Evolutionary conservation across 2,329 filamentous ascomycete species (phyloP).

Genomic region (Didymella pomorum): DNA sequence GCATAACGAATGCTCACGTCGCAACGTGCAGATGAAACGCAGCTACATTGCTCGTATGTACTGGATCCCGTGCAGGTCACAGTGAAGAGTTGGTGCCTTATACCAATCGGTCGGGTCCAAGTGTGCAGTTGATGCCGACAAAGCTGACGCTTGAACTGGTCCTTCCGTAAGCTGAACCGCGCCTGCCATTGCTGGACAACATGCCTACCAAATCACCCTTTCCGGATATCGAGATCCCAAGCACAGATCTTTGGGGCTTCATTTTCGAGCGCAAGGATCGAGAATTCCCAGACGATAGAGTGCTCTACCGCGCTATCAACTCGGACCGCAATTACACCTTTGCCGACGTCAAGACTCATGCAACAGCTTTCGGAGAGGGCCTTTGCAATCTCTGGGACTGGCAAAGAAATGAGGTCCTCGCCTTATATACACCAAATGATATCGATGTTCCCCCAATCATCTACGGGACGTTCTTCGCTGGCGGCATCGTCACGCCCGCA

Average conservation of each 20-base stretch:
- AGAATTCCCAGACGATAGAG: constrained; percentile 35
- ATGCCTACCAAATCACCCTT: constrained; percentile 37
- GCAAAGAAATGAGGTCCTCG: constrained; percentile 82
- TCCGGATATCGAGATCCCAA: constrained; percentile 33
- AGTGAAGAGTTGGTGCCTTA: not conserved
- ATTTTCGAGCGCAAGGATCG: constrained; percentile 35
- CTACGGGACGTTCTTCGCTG: constrained; percentile 82
- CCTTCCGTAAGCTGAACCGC: not conserved
- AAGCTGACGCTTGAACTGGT: not conserved
- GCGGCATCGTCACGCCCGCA: constrained; percentile 79
- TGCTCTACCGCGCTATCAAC: constrained; percentile 33
- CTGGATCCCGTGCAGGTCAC: not conserved
- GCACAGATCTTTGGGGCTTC: constrained; percentile 34
- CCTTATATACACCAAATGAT: constrained; percentile 81
- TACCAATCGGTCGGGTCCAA: constrained; percentile 3
- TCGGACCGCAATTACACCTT: constrained; percentile 67
- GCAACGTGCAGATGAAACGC: constrained; percentile 5
- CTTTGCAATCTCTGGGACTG: constrained; percentile 77
- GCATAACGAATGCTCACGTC: constrained; percentile 9
- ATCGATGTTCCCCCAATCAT: constrained; percentile 80
- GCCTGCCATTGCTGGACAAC: not conserved
- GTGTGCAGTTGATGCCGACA: not conserved
- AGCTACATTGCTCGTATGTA: not conserved
- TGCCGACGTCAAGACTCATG: constrained; percentile 68
- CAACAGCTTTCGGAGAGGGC: constrained; percentile 78